Percentiles rank a stretch among this genome's conserved stretches.
These are phyloP conservation scores for Kodamaea fukazawae DNA, from an alignment of 805 yeast species.

Conservation along the genomic window DNA sequence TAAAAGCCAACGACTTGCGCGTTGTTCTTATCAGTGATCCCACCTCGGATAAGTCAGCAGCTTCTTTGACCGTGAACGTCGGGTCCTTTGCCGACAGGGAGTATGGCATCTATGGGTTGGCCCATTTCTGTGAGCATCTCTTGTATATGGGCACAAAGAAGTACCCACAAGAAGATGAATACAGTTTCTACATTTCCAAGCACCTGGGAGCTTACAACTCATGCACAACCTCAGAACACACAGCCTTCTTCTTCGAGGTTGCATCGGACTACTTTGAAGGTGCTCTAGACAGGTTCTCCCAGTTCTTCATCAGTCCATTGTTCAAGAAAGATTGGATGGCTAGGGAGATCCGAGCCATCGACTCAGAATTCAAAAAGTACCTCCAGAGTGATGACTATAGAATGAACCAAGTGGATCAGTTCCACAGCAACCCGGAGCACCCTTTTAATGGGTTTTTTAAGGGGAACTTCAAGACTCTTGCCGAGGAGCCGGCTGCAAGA, in stretches of 20 bases:
- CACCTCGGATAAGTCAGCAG: constrained; percentile 70
- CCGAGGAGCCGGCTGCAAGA: constrained; percentile 54
- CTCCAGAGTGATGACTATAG: constrained; percentile 89
- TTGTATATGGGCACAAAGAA: constrained; percentile 77
- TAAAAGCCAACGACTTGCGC: constrained; percentile 51
- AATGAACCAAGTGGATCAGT: constrained; percentile 76
- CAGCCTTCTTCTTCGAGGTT: constrained; percentile 87
- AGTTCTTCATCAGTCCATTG: constrained; percentile 84
- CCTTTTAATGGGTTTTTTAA: constrained; percentile 88
- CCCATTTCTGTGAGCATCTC: constrained; percentile 67
- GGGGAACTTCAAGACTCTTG: constrained; percentile 77
- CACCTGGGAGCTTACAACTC: constrained; percentile 93
- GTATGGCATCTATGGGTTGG: constrained; percentile 61
- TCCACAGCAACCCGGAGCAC: constrained; percentile 68
- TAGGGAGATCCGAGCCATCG: constrained; percentile 90
- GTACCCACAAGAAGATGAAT: constrained; percentile 73
- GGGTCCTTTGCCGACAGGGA: constrained; percentile 72
- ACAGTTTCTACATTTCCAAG: constrained; percentile 67
- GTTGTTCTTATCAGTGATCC: constrained; percentile 68
- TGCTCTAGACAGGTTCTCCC: constrained; percentile 88
- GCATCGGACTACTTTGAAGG: constrained; percentile 74
- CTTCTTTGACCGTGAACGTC: constrained; percentile 72
- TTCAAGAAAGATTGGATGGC: constrained; percentile 74
- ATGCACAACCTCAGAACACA: constrained; percentile 81
- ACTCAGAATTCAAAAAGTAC: constrained; percentile 92